Evolutionary conservation across 1,284 basidiomycete genomes (phyloP).

Genomic region (Malassezia slooffiae): DNA sequence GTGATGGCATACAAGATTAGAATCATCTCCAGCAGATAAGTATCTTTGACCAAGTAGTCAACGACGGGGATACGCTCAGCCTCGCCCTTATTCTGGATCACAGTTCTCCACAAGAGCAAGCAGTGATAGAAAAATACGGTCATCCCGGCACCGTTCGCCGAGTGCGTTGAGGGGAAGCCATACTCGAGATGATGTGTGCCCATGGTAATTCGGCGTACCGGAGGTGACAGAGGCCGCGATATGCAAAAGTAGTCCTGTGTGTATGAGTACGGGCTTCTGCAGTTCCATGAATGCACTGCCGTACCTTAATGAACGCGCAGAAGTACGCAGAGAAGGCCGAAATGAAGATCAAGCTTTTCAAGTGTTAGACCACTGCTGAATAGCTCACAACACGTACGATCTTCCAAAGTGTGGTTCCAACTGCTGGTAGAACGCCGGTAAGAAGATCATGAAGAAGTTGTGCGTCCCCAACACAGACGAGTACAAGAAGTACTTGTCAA

Average conservation of each 20-base stretch:
- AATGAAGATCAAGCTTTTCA: constrained; percentile 51
- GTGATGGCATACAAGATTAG: constrained; percentile 51
- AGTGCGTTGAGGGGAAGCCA: constrained; percentile 92
- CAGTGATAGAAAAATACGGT: constrained; percentile 50
- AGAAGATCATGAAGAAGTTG: constrained; percentile 82
- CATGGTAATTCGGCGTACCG: constrained; percentile 63
- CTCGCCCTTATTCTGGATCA: neutral
- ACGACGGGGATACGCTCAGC: neutral
- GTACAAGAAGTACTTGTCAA: constrained; percentile 82
- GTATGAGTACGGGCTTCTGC: neutral
- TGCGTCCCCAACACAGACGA: constrained; percentile 70
- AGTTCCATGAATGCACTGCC: neutral
- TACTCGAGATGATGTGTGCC: constrained; percentile 53
- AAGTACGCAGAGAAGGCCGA: constrained; percentile 72
- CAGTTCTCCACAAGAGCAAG: constrained; percentile 15
- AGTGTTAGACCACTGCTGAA: neutral
- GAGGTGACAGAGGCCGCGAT: constrained; percentile 79
- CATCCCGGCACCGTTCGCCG: constrained; percentile 78
- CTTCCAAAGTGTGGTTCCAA: constrained; percentile 61
- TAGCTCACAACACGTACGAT: constrained; percentile 54
- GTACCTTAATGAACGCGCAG: constrained; percentile 63
- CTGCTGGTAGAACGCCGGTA: constrained; percentile 80
- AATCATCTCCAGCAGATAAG: constrained; percentile 23
- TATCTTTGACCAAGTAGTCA: constrained; percentile 11
- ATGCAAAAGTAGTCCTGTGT: constrained; percentile 69